Base-by-base conservation (phyloP, 2,329 filamentous ascomycete species). In the Neobulgaria alba region DNA sequence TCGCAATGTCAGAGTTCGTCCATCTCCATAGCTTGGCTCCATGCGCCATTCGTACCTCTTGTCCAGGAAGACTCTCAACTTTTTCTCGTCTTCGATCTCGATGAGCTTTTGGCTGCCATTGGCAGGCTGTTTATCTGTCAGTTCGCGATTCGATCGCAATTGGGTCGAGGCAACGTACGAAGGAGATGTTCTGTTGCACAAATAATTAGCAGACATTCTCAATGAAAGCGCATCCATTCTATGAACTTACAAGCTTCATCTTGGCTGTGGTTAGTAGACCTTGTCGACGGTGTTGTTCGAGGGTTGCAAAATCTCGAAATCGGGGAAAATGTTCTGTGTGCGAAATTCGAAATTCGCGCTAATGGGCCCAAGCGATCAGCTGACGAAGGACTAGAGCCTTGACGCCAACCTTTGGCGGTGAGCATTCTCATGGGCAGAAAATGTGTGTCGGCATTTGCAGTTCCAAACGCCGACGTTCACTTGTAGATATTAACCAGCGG, bases 61-160 rank as follows among this genome's bases (percentile, higher is more conserved):
- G 72, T 96, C 92, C 83, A 95, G 89, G 82, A 96, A 96, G 75
- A 92, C 79, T 68, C 87, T 85, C 69, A 96, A 81, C 81, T 95
- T 95, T 75, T 89, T 88, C 74, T 98, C 93, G 85, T 98, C 93
- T 66, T 98, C 92, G 63, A 98, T 75, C 61, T 98, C 93, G 75
- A 98, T 82, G 68, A 98, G 79, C 80, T 98, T 98, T 73, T 98
- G 92, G 66, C 88, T 92, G 82, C 92, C 92, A 75, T 96, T 96
- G 82, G 90, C 87, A 74, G 92, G 92, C 55, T 59, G 33, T 49
- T 29, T 10, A n/a, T 12, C 39, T 35, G 47, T 56, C 34, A 54
- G 54, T 55, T 41, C 42, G 36, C 43, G 31, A 36, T 41, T 39
- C 14, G 29, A 29, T 42, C 34, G 41, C 29, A 14, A 21, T 38